These are phyloP conservation scores for Suhomyces guaymorum DNA, from an alignment of 1,139 yeast species.

Conservation along the genomic window DNA sequence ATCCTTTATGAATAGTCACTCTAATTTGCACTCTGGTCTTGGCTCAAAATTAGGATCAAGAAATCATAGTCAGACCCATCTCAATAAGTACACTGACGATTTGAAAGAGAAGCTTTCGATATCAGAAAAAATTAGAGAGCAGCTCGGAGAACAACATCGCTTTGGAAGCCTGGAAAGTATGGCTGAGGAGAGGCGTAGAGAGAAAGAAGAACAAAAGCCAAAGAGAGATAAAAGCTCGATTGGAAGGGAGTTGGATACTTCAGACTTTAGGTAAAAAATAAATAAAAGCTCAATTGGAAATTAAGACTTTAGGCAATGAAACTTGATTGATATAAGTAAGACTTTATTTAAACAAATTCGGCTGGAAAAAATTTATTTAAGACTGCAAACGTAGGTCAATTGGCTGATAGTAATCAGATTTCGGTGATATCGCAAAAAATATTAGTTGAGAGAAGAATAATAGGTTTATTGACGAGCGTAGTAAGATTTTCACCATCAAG, in stretches of 20 bases:
- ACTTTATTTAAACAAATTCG: too few species aligned
- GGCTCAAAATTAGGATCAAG: conserved; percentile 26
- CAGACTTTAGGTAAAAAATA: conserved; percentile 4
- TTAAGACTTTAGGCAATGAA: not conserved
- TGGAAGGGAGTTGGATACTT: conserved; percentile 15
- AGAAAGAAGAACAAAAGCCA: too few species aligned
- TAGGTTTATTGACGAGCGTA: too few species aligned
- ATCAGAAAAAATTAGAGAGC: conserved; percentile 41
- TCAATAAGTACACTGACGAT: conserved; percentile 22
- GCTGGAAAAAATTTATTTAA: too few species aligned
- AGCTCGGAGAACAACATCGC: conserved; percentile 27
- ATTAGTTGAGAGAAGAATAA: too few species aligned
- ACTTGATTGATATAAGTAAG: too few species aligned
- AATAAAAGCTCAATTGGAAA: not conserved
- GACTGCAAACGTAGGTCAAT: too few species aligned
- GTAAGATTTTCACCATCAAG: too few species aligned
- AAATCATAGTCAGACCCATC: conserved; percentile 35
- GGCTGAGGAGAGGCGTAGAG: conserved; percentile 1
- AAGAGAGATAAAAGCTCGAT: conserved; percentile 8
- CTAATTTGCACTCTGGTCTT: conserved; percentile 21
- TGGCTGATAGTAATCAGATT: too few species aligned
- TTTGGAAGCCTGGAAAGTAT: conserved; percentile 4
- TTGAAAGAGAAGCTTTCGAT: conserved; percentile 33
- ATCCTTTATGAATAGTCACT: conserved; percentile 29
- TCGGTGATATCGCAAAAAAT: too few species aligned